Conservation (phyloP, 2,329 filamentous ascomycete species). For the Plenodomus tracheiphilus region DNA sequence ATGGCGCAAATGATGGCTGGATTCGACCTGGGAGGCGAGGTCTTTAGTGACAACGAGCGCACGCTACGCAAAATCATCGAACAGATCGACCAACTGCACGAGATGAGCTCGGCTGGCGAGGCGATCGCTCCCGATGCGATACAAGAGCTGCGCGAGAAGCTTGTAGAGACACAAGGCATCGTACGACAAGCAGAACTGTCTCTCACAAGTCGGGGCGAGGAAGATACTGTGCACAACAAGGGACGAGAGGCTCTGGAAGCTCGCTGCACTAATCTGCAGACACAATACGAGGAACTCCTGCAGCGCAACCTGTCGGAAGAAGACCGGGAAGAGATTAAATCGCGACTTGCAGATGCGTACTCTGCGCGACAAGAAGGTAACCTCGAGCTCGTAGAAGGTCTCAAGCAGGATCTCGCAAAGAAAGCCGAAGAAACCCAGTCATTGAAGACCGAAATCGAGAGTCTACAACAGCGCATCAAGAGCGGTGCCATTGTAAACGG, state of each 20-base stretch:
- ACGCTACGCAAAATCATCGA: conserved; percentile 82
- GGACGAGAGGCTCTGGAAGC: conserved; percentile 76
- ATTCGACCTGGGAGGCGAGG: conserved; percentile 89
- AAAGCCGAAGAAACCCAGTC: conserved; percentile 82
- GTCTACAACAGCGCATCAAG: conserved; percentile 75
- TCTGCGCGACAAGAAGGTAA: conserved; percentile 74
- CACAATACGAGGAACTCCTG: conserved; percentile 82
- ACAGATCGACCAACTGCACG: conserved; percentile 76
- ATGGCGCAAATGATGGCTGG: conserved; percentile 99
- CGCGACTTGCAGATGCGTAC: conserved; percentile 75
- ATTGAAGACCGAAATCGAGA: conserved; percentile 78
- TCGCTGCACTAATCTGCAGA: conserved; percentile 72
- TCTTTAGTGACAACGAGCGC: conserved; percentile 91
- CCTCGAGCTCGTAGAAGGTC: conserved; percentile 71
- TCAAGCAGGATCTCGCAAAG: conserved; percentile 74
- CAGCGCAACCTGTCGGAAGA: conserved; percentile 75
- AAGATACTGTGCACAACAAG: conserved; percentile 64
- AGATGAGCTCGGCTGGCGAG: conserved; percentile 76
- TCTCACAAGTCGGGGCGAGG: conserved; percentile 69
- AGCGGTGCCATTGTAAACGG: conserved; percentile 64
- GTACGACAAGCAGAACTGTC: conserved; percentile 91
- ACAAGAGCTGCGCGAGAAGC: conserved; percentile 71
- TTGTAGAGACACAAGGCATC: conserved; percentile 89
- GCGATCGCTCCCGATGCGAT: conserved; percentile 81
- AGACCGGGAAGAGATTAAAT: conserved; percentile 84